phyloP scores from a whole-genome alignment of 805 yeast species.

The Spathaspora gorwiae region DNA sequence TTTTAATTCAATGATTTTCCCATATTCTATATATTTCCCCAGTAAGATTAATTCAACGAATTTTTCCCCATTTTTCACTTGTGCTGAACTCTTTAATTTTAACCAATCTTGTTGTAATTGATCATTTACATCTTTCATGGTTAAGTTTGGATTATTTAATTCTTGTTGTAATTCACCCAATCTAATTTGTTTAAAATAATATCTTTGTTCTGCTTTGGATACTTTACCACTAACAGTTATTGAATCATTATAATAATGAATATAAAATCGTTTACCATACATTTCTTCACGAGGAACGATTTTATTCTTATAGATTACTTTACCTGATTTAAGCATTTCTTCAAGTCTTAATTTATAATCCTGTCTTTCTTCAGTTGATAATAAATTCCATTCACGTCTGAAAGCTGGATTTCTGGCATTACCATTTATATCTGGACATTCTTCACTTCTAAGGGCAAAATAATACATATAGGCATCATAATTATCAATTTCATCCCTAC shows the following conservation, averaged over 20 bases:
- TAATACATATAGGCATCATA: no score
- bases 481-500: no score
- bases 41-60: no score
- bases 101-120: background rate
- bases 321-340: background rate
- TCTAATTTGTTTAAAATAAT: background rate
- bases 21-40: background rate
- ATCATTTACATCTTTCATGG: background rate
- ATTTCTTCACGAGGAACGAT: background rate
- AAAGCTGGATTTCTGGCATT: no score
- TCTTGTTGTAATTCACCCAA: background rate
- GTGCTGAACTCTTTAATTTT: background rate
- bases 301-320: background rate
- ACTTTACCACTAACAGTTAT: background rate
- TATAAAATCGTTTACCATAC: background rate
- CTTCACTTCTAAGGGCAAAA: no score
- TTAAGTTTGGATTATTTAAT: background rate
- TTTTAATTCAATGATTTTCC: background rate
- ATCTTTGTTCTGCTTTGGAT: background rate
- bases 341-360: no score
- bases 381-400: no score
- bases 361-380: no score
- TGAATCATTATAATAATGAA: background rate
- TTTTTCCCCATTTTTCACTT: background rate
- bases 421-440: no score